Evolutionary conservation across 148 eudicot genomes (phyloP), one percentile per base, ranked within the genome.

Genomic region (Rhododendron ferrugineum): DNA sequence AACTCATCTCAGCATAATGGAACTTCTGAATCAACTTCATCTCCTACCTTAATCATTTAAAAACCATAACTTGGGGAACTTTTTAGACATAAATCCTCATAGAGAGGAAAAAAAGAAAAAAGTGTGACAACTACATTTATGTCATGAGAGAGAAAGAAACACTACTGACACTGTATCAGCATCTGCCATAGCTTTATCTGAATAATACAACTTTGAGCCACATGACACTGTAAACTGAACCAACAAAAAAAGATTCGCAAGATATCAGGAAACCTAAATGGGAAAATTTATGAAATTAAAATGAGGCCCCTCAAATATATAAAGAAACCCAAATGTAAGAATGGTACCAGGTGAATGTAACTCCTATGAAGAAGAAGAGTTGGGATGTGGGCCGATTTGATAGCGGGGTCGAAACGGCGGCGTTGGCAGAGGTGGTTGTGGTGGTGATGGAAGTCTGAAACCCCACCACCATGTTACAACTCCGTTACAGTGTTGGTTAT

Each of bases 101-200:
- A 30, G 16, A 70, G 8, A 68, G 36, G n/a, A 64, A 18, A 58
- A 1, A 32, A 14, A 72, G 30, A 30, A 73, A 14, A 34, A 18
- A 15, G 10, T 40, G 6, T 1, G 46, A 15, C 6, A 8, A 16
- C 78, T 36, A 8, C 6, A 15, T 47, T 58, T 37, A 9, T 13
- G 34, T 14, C 22, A 68, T 4, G 40, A 44, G 56, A 46, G 6
- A 82, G 42, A 22, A 30, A 26, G 75, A 20, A 6, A 42, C 60
- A 15, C 22, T 68, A 56, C 3, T 78, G 87, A 58, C 23, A 88
- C 11, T 13, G 84, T 84, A 82, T 49, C 87, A 34, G 90, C 79
- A 28, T 79, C 83, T n/a, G 89, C 88, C 88, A 85, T 86, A 79
- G 89, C 92, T 85, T 85, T 89, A 32, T 82, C 47, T 58, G 82